Conservation (phyloP, 106 monocot genomes). For the Dendrobium huoshanense region DNA sequence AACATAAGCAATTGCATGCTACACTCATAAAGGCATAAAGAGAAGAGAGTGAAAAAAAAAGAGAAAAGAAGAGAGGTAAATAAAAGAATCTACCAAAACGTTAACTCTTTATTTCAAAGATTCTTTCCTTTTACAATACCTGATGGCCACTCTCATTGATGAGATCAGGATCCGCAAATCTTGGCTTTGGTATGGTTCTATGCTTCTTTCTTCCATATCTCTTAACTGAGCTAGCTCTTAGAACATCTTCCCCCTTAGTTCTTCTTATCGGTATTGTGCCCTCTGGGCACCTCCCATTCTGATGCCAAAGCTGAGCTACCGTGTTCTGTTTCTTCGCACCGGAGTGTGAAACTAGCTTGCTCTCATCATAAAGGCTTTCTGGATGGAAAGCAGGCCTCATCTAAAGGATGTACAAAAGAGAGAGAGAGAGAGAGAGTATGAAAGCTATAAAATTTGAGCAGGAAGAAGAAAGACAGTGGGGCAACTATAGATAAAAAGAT, state of each 20-base stretch:
- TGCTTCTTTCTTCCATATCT: constrained; percentile 52
- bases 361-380: constrained; percentile 29
- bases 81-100: not conserved
- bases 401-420: constrained; percentile 14
- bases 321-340: not conserved
- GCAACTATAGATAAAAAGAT: not conserved
- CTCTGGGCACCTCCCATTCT: constrained; percentile 46
- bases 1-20: constrained; percentile 91
- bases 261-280: constrained; percentile 63
- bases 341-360: constrained; percentile 17
- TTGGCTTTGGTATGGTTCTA: constrained; percentile 25
- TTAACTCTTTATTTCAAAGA: not conserved
- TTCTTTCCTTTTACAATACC: constrained; percentile 18
- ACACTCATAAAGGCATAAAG: constrained; percentile 10
- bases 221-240: constrained; percentile 44
- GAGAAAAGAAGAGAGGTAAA: not conserved
- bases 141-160: constrained; percentile 55
- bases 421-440: not conserved
- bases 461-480: not conserved
- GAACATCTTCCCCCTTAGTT: constrained; percentile 52
- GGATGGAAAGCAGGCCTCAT: constrained; percentile 55
- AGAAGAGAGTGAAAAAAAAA: not conserved
- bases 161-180: constrained; percentile 43
- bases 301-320: constrained; percentile 47
- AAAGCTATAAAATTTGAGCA: not conserved